Evolutionary conservation across 1,139 yeast species (phyloP), one percentile per base, ranked within the genome.

Genomic region (Geotrichum europaeum): DNA sequence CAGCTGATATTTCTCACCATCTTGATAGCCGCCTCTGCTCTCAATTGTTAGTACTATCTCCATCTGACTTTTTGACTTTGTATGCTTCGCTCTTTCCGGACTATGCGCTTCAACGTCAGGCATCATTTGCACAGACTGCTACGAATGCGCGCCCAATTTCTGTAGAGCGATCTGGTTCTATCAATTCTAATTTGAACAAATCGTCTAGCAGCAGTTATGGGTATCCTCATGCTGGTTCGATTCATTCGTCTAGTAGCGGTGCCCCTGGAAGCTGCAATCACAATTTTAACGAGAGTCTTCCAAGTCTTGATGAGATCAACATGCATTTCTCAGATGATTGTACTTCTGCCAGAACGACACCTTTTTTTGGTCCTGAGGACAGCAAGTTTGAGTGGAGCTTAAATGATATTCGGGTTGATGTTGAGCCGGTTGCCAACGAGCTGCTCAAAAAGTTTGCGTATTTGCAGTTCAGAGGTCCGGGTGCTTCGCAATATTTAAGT

Each of bases 361-460:
- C 67, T 4, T 47, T 62, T 20, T 53, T 64, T 12, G 65, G 63
- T 1, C 65, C 63, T 32, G 70, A 65, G 12, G 72, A 67, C 7
- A 73, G 69, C 43, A 68, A 65, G 18, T 66, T 63, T 53, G 72
- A 68, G 54, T 73, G 75, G 75, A 72, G 73, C 49, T 63, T 74
- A n/a, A 72, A 69, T 12, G 73, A 72, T 51, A 72, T 74, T 45
- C 65, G 68, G 25, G 61, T 63, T 12, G 76, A 73, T 53, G 60
- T 74, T 28, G 75, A 72, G 49, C 76, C 76, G 0, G 76, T 72
- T 10, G 70, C 72, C 55, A 70, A 68, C 40, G 75, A 70, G 40
- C 60, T 74, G 36, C 53, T 70, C 24, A 60, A 63, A 51, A 65
- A 65, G 51, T 70, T 70, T 56, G 72, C 73, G 1, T 68, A 69